Evolutionary conservation across 768 basidiomycete species (phyloP), one percentile per base, ranked within the genome.

Genomic region (Chiua virens): DNA sequence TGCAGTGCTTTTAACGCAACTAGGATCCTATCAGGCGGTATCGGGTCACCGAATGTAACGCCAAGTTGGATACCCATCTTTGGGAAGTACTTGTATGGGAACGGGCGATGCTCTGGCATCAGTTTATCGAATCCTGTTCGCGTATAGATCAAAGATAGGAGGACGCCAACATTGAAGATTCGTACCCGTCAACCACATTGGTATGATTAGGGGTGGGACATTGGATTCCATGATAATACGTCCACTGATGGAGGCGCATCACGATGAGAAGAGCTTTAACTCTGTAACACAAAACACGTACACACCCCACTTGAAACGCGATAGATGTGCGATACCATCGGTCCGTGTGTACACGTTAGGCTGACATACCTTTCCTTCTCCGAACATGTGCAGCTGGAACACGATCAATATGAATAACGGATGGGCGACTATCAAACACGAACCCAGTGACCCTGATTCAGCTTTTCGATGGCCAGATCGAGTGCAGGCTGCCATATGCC

Each of bases 281-380:
- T 23, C 18, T 39, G 21, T 21, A 46, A 51, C 34, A 43, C 14
- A 45, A 27, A 53, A 36, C 37, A 85, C 93, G 69, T 65, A 95
- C 93, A 95, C 74, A 51, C 95, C 95, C 95, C 95, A 98, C 75
- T 95, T 97, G 71, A 97, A 96, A 42, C 90, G 76, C 8, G 84
- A 77, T 45, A 97, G 69, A 58, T 67, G 67, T 17, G 76, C 73
- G 7, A 73, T 54, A 11, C 83, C 82, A 50, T 73, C 60, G 34
- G 60, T 63, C 44, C 62, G 65, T 35, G 66, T 63, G 63, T 86
- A 84, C 11, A 67, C 67, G n/a, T 72, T 53, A 18, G 85, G 80
- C 63, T 92, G 95, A 62, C 88, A 87, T 42, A 97, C 81, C 60
- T 87, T 89, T 21, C 94, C 92, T 70, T 97, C 95, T 5, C 89